phyloP scores from a whole-genome alignment of 2,329 filamentous ascomycete species.

The Talaromyces piceae region DNA sequence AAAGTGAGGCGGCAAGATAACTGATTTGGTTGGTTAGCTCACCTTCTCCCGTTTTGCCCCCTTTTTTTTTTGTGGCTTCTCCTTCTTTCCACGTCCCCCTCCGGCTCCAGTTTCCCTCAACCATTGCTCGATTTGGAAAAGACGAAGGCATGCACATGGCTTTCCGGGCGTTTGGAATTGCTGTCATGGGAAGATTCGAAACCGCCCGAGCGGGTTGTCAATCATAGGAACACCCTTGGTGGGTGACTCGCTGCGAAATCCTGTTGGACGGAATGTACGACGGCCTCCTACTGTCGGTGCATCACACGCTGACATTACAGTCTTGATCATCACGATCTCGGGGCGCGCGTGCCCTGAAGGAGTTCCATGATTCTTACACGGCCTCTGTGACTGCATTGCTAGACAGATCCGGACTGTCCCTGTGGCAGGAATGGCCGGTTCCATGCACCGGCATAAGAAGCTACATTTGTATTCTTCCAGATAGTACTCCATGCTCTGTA shows the following conservation, averaged over 20 bases:
- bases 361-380: neutral
- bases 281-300: too few relatives aligned
- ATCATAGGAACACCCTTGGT: neutral
- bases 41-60: too few relatives aligned
- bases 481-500: neutral
- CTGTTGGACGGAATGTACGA: neutral
- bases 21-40: too few relatives aligned
- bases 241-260: neutral
- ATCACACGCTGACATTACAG: neutral
- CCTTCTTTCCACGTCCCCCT: too few relatives aligned
- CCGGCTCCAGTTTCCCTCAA: too few relatives aligned
- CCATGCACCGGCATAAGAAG: neutral
- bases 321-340: neutral
- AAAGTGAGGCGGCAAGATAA: too few relatives aligned
- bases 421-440: neutral
- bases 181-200: too few relatives aligned
- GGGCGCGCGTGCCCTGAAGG: neutral
- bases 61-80: too few relatives aligned
- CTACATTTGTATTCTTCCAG: neutral
- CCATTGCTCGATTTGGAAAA: too few relatives aligned
- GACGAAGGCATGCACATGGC: too few relatives aligned
- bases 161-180: too few relatives aligned
- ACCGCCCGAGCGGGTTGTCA: neutral
- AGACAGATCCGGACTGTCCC: neutral
- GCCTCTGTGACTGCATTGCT: neutral